A percentile compares a stretch with the other conserved stretches of the same genome.
phyloP scores from a whole-genome alignment of 805 yeast genomes.

The Zygotorulaspora florentina region DNA sequence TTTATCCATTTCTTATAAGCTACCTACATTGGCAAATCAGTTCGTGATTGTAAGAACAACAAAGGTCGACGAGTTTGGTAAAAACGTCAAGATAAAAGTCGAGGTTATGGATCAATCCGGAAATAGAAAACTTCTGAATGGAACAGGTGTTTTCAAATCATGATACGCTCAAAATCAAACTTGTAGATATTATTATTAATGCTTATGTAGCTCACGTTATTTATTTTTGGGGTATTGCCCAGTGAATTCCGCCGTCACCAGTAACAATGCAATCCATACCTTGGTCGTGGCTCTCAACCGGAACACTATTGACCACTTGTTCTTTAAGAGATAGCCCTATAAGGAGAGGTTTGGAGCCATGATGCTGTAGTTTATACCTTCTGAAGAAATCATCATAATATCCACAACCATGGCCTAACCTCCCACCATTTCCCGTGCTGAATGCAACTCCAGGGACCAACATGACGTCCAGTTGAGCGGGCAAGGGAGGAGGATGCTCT shows the following conservation, averaged over 20 bases:
- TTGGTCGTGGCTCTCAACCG: slow-evolving; percentile 31
- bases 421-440: slow-evolving; percentile 32
- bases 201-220: not conserved
- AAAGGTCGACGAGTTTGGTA: slow-evolving; percentile 33
- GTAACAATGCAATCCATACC: slow-evolving; percentile 30
- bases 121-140: slow-evolving; percentile 50
- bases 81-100: slow-evolving; percentile 38
- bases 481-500: slow-evolving; percentile 27
- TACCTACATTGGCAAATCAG: slow-evolving; percentile 76
- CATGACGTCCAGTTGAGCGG: slow-evolving; percentile 55
- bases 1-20: slow-evolving; percentile 46
- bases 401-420: slow-evolving; percentile 94
- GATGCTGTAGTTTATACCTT: slow-evolving; percentile 37
- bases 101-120: slow-evolving; percentile 51
- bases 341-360: slow-evolving; percentile 25
- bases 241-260: slow-evolving; percentile 28
- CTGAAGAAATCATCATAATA: slow-evolving; percentile 76
- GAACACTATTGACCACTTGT: slow-evolving; percentile 25
- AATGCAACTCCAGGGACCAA: slow-evolving; percentile 87
- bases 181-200: slow-evolving; percentile 5
- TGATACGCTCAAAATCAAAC: slow-evolving; percentile 3
- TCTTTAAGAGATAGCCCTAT: slow-evolving; percentile 31
- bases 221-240: slow-evolving; percentile 25
- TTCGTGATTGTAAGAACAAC: slow-evolving; percentile 63
- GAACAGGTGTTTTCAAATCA: slow-evolving; percentile 44